Evolutionary conservation across 2,329 filamentous ascomycete species (phyloP).

Genomic region (Epichloe bromicola): DNA sequence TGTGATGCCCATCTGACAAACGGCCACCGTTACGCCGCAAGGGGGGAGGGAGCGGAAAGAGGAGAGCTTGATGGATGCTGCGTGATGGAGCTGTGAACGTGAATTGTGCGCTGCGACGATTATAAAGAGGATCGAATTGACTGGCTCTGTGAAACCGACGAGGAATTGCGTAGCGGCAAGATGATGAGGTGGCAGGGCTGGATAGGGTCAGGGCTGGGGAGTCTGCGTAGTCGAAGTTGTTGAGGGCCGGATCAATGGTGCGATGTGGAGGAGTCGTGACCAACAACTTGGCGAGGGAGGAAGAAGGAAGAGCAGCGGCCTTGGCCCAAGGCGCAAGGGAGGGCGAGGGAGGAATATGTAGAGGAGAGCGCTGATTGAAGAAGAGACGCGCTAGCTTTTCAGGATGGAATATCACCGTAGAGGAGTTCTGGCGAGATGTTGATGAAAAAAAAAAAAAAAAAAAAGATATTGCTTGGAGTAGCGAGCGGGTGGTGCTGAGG

Average conservation of each 20-base stretch:
- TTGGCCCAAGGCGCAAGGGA: not conserved
- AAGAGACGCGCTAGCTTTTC: not conserved
- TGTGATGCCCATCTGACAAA: constrained; percentile 26
- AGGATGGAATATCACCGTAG: not conserved
- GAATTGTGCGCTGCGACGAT: not conserved
- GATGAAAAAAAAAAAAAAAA: not conserved
- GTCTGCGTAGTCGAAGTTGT: not conserved
- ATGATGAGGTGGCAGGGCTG: not conserved
- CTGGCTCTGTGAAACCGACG: not conserved
- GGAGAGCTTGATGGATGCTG: not conserved
- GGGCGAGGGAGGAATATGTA: not conserved
- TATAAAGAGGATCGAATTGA: not conserved
- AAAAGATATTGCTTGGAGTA: not conserved
- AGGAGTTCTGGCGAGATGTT: not conserved
- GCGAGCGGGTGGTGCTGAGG: not conserved
- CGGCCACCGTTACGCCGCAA: constrained; percentile 11
- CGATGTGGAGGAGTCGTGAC: constrained; percentile 1
- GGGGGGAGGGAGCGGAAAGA: not conserved
- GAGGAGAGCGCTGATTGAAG: not conserved
- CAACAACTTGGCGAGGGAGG: constrained; percentile 1
- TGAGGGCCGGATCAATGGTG: constrained; percentile 3
- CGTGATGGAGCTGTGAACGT: not conserved
- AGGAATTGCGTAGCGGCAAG: not conserved
- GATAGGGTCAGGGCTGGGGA: not conserved
- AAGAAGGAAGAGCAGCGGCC: not conserved